Evolutionary conservation across 345 rosid species (phyloP), one percentile per base, ranked within the genome.

Genomic region (Corchorus capsularis): DNA sequence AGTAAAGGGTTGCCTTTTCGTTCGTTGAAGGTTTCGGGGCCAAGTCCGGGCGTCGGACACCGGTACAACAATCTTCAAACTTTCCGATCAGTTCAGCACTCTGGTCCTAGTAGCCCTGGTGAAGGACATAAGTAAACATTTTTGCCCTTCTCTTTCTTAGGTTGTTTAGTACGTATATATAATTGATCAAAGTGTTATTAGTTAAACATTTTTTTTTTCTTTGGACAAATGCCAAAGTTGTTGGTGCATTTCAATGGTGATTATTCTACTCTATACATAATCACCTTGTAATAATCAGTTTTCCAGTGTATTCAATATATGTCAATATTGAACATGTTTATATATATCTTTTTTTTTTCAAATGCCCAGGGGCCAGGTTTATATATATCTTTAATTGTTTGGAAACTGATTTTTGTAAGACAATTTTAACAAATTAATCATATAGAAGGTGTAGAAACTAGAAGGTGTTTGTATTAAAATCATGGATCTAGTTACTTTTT

Each of bases 51-150:
- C 0, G 56, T 81, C 3, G 86, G 86, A 8, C 85, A 84, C 54
- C 35, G 35, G 12, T 70, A 77, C 50, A 11, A 66, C 2, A 54
- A 61, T 60, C 12, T 69, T 35, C 61, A 56, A 32, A 22, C 15
- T 37, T 0, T 72, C 0, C 73, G 27, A 47, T 76, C 2, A 15
- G 16, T n/a, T 14, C 74, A 77, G 56, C 4, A 78, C 22, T 78
- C 89, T 12, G 89, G 91, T 5, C 89, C 89, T 6, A 84, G 85
- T 76, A 83, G 84, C 76, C 83, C 88, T 5, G 88, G 90, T 2
- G 75, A 66, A 11, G 87, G 88, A 20, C 90, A 87, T 10, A 7
- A 68, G 39, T 63, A 16, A 19, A 34, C 2, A 12, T 41, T 41
- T 20, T 17, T 7, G 27, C 71, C 49, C 10, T 27, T 13, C 6